Base-by-base conservation (phyloP, 305 asterid species). In the Fraxinus sp. region DNA sequence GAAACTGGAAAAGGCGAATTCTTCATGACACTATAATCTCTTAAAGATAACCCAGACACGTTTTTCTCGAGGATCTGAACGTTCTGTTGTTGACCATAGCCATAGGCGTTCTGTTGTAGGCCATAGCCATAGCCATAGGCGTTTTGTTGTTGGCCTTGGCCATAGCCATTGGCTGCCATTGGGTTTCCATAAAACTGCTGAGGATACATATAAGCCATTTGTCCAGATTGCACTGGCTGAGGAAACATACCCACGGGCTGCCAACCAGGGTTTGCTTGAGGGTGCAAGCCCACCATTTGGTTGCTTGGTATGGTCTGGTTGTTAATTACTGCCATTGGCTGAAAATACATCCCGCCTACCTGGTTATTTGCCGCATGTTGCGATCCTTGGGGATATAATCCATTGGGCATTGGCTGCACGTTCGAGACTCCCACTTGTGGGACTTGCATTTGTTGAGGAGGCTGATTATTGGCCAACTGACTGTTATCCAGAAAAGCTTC, bases 131-230 rank as follows among this genome's bases (percentile, higher is more conserved):
- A 88, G 6, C 39, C 39, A 36, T 36, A 36, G 57, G 49, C 84
- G 68, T 77, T 68, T 3, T 57, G 68, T 57, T 18, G 68, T 57
- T 57, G 68, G 68, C 68, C 68, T 6, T 57, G 24, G 8, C 89
- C 88, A 4, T 88, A 88, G 3, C 93, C 92, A 22, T 87, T 86
- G 35, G 75, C n/a, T 3, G 88, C 87, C 92, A 90, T 91, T 85
- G 92, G 97, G 87, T 88, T 79, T 71, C 88, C 89, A 79, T 94
- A 94, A 91, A 91, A 89, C 86, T 91, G 99, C 52, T 92, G 98
- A 68, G 96, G 93, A 87, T 93, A 88, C 93, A 87, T 90, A 78
- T 91, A 90, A 75, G 91, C 95, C 97, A 96, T 90, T 88, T 88
- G 98, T 14, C 90, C 89, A 16, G 91, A 64, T 78, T 92, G 97